Percentiles rank a stretch among this genome's conserved stretches.
These are phyloP conservation scores for Thelephora ganbajun DNA, from an alignment of 768 basidiomycete genomes.

Conservation along the genomic window DNA sequence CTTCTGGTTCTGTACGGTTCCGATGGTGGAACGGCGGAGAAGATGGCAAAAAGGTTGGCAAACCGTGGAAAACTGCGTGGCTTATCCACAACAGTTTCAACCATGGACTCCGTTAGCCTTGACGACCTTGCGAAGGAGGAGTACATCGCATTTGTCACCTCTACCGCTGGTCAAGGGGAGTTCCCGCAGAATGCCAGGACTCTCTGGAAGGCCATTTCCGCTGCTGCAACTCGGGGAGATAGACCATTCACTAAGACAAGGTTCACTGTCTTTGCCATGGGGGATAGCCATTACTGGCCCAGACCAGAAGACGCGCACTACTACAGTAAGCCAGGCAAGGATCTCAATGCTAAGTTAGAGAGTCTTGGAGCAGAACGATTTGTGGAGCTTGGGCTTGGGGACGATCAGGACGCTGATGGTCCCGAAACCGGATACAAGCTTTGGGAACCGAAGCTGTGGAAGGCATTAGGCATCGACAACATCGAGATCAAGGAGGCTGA, in stretches of 20 bases:
- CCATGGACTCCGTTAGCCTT: conserved; percentile 70
- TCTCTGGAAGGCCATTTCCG: conserved; percentile 76
- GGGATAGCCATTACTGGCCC: conserved; percentile 99
- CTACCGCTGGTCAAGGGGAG: conserved; percentile 94
- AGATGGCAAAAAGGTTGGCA: conserved; percentile 80
- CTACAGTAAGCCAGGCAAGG: conserved; percentile 94
- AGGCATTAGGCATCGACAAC: conserved; percentile 81
- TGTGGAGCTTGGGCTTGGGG: conserved; percentile 69
- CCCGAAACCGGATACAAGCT: conserved; percentile 89
- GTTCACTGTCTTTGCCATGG: conserved; percentile 85
- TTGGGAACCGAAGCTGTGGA: conserved; percentile 94
- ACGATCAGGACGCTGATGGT: conserved; percentile 97
- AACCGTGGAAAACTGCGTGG: conserved; percentile 77
- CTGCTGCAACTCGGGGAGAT: conserved; percentile 43
- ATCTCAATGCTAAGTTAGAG: conserved; percentile 69
- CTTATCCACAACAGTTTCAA: conserved; percentile 56
- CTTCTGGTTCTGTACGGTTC: conserved; percentile 86
- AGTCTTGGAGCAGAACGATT: conserved; percentile 70
- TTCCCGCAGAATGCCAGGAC: conserved; percentile 92
- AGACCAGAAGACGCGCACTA: conserved; percentile 93
- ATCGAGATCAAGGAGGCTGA: conserved; percentile 85
- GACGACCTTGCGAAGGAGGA: conserved; percentile 50
- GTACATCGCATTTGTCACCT: conserved; percentile 78
- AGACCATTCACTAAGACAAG: conserved; percentile 48
- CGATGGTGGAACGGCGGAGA: conserved; percentile 93